A percentile compares a stretch with the other conserved stretches of the same genome.
Evolutionary conservation across 2,329 filamentous ascomycete species (phyloP).

Genomic region (Mariannaea sp.): DNA sequence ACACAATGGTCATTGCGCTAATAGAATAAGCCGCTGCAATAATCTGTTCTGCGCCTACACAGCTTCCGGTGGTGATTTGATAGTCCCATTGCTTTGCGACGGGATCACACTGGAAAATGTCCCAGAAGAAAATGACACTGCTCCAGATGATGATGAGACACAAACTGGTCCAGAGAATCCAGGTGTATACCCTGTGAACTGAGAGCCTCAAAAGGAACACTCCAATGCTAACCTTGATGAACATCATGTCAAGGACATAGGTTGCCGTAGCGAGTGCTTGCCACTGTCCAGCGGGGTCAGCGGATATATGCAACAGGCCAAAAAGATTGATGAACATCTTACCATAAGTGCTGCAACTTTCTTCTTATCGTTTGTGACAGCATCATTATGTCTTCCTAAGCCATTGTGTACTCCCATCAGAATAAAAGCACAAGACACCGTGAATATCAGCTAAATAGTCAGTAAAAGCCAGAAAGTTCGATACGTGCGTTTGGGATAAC

Average conservation of each 20-base stretch:
- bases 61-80: constrained; percentile 49
- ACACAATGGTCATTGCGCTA: constrained; percentile 56
- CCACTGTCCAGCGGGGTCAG: constrained; percentile 43
- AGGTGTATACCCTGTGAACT: constrained; percentile 52
- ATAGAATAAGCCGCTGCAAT: constrained; percentile 56
- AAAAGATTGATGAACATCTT: constrained; percentile 10
- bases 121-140: constrained; percentile 56
- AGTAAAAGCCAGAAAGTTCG: not conserved
- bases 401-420: constrained; percentile 49
- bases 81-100: constrained; percentile 59
- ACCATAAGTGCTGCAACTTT: constrained; percentile 54
- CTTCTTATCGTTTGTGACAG: constrained; percentile 46
- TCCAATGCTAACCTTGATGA: constrained; percentile 61
- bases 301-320: not conserved
- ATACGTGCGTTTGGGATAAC: constrained; percentile 9
- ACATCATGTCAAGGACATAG: constrained; percentile 59
- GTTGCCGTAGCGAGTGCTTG: constrained; percentile 57
- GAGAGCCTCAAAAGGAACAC: constrained; percentile 57
- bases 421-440: constrained; percentile 53
- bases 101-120: constrained; percentile 57
- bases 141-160: constrained; percentile 53
- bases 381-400: constrained; percentile 53
- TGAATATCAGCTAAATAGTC: constrained; percentile 49
- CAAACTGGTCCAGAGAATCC: constrained; percentile 53
- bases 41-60: constrained; percentile 50